Evolutionary conservation across 441 rosid genomes (phyloP).

Genomic region (Iberis amara): DNA sequence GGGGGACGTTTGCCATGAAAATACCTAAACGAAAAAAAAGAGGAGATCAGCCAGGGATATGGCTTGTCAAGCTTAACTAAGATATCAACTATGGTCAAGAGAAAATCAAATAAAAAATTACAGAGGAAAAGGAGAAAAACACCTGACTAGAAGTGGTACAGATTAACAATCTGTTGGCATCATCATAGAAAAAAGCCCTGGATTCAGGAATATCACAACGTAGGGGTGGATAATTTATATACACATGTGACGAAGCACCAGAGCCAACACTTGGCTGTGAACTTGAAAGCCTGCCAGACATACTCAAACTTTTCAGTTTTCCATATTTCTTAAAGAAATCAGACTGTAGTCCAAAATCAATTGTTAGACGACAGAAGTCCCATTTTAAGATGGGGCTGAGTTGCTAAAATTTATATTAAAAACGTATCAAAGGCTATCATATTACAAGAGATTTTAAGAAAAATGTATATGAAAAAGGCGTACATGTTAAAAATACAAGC

Average conservation of each 20-base stretch:
- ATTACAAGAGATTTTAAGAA: not conserved
- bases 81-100: not conserved
- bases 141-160: slow-evolving; percentile 67
- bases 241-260: slow-evolving; percentile 68
- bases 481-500: slow-evolving; percentile 22
- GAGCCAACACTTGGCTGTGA: slow-evolving; percentile 55
- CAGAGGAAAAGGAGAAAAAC: slow-evolving; percentile 23
- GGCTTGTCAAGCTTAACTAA: slow-evolving; percentile 21
- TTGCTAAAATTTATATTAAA: not conserved
- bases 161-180: slow-evolving; percentile 70
- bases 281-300: slow-evolving; percentile 64
- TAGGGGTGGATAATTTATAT: slow-evolving; percentile 64
- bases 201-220: slow-evolving; percentile 62
- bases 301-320: slow-evolving; percentile 30
- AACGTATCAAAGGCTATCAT: slow-evolving; percentile 6
- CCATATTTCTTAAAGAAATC: slow-evolving; percentile 9
- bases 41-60: slow-evolving; percentile 15
- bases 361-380: not conserved
- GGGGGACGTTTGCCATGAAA: slow-evolving; percentile 78
- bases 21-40: slow-evolving; percentile 41
- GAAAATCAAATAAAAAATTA: slow-evolving; percentile 11
- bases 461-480: not conserved
- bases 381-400: slow-evolving; percentile 2
- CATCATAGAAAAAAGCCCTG: slow-evolving; percentile 77
- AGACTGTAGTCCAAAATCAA: slow-evolving; percentile 17